Percentiles rank a stretch among this genome's conserved stretches.
Evolutionary conservation across 768 basidiomycete genomes (phyloP).

Genomic region (Boletus sp.): DNA sequence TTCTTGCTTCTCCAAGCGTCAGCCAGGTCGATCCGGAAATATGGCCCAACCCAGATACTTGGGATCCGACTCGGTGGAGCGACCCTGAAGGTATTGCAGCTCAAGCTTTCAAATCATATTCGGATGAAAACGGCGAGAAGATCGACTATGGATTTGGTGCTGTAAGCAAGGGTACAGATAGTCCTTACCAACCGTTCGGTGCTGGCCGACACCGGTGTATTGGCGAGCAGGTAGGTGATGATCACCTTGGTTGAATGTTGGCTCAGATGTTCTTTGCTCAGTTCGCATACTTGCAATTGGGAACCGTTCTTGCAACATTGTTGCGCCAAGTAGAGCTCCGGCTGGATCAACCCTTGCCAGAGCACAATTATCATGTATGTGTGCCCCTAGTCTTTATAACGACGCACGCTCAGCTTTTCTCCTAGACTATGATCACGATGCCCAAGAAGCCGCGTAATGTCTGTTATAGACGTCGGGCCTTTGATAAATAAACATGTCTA

Average conservation of each 20-base stretch:
- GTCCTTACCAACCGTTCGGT: slow-evolving; percentile 96
- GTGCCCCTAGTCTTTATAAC: background rate
- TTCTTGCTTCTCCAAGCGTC: slow-evolving; percentile 85
- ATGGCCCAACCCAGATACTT: slow-evolving; percentile 70
- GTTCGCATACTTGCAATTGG: slow-evolving; percentile 95
- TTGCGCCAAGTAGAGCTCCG: slow-evolving; percentile 74
- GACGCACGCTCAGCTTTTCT: slow-evolving; percentile 4
- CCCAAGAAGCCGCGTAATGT: slow-evolving; percentile 69
- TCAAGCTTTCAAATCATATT: slow-evolving; percentile 71
- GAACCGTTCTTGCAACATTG: slow-evolving; percentile 75
- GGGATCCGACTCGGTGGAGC: slow-evolving; percentile 84
- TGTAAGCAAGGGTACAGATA: slow-evolving; percentile 94
- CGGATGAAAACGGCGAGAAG: slow-evolving; percentile 78
- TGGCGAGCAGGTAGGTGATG: slow-evolving; percentile 67
- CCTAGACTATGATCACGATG: slow-evolving; percentile 90
- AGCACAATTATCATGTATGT: slow-evolving; percentile 87
- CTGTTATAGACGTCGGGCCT: slow-evolving; percentile 62
- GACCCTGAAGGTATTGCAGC: slow-evolving; percentile 82
- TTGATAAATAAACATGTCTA: slow-evolving; percentile 35
- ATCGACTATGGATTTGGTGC: slow-evolving; percentile 95
- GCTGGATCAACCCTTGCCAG: slow-evolving; percentile 61
- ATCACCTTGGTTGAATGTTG: background rate
- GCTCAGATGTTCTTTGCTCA: slow-evolving; percentile 27
- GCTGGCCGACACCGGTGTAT: slow-evolving; percentile 96
- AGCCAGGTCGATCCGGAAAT: slow-evolving; percentile 81